Evolutionary conservation across 768 basidiomycete species (phyloP).

Genomic region (Boletus pseudo-olivaceus): DNA sequence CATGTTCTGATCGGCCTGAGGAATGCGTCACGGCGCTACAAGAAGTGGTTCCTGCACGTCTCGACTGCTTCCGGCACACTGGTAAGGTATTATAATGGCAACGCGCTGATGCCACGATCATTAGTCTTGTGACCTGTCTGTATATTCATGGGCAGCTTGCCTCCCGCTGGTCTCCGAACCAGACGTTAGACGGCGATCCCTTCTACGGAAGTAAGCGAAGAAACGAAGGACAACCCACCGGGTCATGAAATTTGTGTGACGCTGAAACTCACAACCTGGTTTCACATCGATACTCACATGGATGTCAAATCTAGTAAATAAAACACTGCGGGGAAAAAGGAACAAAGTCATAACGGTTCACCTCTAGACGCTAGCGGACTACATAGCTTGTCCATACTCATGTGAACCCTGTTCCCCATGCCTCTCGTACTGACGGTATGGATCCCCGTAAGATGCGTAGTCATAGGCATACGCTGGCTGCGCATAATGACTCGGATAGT

Average conservation of each 20-base stretch:
- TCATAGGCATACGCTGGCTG: conserved; percentile 27
- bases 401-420: conserved; percentile 27
- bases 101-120: neutral
- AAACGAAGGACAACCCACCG: neutral
- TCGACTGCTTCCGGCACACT: neutral
- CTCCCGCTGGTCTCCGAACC: neutral
- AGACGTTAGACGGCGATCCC: neutral
- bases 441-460: conserved; percentile 27
- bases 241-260: neutral
- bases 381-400: conserved; percentile 34
- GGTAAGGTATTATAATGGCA: neutral
- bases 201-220: neutral
- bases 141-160: neutral
- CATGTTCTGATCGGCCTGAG: neutral
- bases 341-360: conserved; percentile 15
- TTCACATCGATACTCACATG: conserved; percentile 1
- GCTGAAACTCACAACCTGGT: neutral
- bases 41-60: neutral
- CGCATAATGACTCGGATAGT: conserved; percentile 31
- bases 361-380: conserved; percentile 15
- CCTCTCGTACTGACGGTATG: conserved; percentile 28
- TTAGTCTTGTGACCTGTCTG: neutral
- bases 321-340: conserved; percentile 20
- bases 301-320: conserved; percentile 25
- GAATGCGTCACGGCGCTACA: neutral